Base-by-base conservation (phyloP, 164 flowering plant species). In the Berberis thunbergii region DNA sequence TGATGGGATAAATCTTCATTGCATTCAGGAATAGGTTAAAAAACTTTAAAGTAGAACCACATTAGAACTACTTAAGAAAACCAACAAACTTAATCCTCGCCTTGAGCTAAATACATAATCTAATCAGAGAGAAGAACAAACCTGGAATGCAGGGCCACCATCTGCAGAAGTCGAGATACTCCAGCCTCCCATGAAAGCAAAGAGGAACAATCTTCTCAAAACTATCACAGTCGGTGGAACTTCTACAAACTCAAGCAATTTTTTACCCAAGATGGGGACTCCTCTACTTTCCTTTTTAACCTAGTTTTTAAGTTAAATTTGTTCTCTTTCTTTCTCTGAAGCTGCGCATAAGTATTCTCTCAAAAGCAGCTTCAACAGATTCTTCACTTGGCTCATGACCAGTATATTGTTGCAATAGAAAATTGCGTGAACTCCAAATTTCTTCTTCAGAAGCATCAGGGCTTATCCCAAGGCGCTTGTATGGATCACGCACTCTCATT, bases 111-210 rank as follows among this genome's bases (percentile, higher is more conserved):
- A 26, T 26, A 26, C 26, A 26, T 26, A 26, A 26, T 26, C 26
- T 26, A 26, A 26, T 26, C 26, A 26, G 26, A 26, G 26, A 26
- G 26, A 26, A 26, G 7, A 6, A 69, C 81, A 73, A 69, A 93
- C 98, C 97, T 94, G 99, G 67, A 91, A 91, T 53, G 99, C 99
- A 72, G 97, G 99, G 52, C 99, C 99, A 69, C 87, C 84, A 67
- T 94, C 95, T 63, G 97, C 87, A 73, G 99, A 84, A 69, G 84
- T 89, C 87, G 81, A 81, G 13, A 94, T 75, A 71, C 99, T 91
- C 99, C 99, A 91, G 67, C 81, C 83, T 65, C 79, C 97, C 93
- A 94, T 90, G 74, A 91, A 88, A 46, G 83, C 84, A 78, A 94
- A 90, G 54, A 94, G 90, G 68, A 86, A 84, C 63, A 85, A 62